Evolutionary conservation across 768 basidiomycete genomes (phyloP).

Genomic region (Amanita pallidorosea): DNA sequence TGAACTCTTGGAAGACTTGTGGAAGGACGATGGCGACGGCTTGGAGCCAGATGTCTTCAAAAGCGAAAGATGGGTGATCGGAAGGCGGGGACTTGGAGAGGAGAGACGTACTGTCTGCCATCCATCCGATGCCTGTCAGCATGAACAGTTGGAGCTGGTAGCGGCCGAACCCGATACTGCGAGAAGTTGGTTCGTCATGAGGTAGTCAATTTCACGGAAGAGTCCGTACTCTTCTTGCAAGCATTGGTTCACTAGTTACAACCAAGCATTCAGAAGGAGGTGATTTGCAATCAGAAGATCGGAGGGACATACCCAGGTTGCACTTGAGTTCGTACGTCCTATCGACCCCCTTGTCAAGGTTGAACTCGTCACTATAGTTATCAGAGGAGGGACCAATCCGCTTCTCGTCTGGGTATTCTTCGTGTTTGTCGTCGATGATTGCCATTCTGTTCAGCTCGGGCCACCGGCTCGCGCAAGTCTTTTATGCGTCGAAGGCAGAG

Average conservation of each 20-base stretch:
- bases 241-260: background rate
- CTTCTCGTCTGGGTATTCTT: background rate
- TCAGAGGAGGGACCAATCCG: background rate
- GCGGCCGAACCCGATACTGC: constrained; percentile 37
- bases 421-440: background rate
- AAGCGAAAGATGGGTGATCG: background rate
- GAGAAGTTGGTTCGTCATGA: background rate
- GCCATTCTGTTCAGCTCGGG: background rate
- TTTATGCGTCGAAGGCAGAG: background rate
- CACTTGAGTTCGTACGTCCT: constrained; percentile 4
- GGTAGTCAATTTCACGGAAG: too few relatives aligned
- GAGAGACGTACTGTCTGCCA: constrained; percentile 32
- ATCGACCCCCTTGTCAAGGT: constrained; percentile 4
- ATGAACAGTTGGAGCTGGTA: constrained; percentile 39
- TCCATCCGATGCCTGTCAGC: constrained; percentile 39
- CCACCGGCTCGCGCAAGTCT: background rate
- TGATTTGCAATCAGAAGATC: background rate
- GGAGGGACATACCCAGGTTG: background rate
- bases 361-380: constrained; percentile 1
- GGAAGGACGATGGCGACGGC: constrained; percentile 34
- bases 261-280: background rate
- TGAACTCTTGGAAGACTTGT: constrained; percentile 31
- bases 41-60: constrained; percentile 33
- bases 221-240: constrained; percentile 2
- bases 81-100: background rate